Percentiles rank a stretch among this genome's conserved stretches.
Conservation (phyloP, 805 yeast species). For the Kuraishia cidri region DNA sequence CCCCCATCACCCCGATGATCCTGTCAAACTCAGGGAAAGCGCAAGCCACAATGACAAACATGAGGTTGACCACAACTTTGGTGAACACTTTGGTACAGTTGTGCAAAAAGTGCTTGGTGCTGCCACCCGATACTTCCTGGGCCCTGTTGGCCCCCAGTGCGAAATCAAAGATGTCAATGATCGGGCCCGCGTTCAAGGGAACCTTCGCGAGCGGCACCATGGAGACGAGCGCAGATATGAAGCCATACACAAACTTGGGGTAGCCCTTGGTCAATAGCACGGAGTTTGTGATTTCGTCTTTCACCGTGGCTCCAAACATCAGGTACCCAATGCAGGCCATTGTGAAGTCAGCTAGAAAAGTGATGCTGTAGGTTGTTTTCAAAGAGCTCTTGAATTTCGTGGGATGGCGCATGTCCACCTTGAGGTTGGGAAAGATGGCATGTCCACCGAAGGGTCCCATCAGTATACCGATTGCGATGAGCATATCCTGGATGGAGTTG, state of each 20-base stretch:
- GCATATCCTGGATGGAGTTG: constrained; percentile 22
- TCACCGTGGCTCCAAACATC: constrained; percentile 68
- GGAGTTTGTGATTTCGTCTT: constrained; percentile 74
- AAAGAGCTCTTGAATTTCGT: constrained; percentile 43
- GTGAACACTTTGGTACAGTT: constrained; percentile 13
- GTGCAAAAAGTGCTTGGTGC: neutral
- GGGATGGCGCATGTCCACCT: constrained; percentile 70
- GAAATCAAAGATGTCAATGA: constrained; percentile 66
- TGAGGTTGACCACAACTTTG: constrained; percentile 45
- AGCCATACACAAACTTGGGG: constrained; percentile 47
- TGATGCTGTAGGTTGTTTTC: constrained; percentile 45
- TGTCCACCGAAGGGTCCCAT: constrained; percentile 84
- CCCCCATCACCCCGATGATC: constrained; percentile 77
- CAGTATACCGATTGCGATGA: constrained; percentile 51
- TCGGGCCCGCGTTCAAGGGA: constrained; percentile 81
- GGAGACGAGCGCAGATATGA: constrained; percentile 63
- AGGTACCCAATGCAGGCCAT: constrained; percentile 63
- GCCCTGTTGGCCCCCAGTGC: constrained; percentile 14
- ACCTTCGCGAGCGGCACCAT: constrained; percentile 80
- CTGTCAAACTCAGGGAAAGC: constrained; percentile 78
- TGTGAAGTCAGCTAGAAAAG: constrained; percentile 47
- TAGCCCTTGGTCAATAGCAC: constrained; percentile 59
- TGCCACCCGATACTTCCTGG: neutral
- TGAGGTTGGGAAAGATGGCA: constrained; percentile 72
- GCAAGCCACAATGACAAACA: constrained; percentile 60